A percentile compares a stretch with the other conserved stretches of the same genome.
Evolutionary conservation across 768 basidiomycete species (phyloP).

Genomic region (Termitomyces sp.): DNA sequence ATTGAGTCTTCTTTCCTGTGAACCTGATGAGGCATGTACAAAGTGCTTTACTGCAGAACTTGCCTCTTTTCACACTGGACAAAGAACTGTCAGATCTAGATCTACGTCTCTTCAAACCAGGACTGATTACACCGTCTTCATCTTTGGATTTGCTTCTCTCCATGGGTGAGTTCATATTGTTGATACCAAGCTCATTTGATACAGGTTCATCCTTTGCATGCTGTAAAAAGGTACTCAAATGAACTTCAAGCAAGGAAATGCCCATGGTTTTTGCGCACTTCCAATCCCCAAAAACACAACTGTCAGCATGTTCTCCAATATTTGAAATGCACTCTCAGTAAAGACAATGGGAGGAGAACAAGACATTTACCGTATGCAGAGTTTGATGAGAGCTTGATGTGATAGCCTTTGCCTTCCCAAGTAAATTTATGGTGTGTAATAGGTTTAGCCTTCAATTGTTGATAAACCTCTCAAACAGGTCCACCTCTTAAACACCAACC

Average conservation of each 20-base stretch:
- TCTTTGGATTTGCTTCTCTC: background rate
- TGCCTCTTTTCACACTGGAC: background rate
- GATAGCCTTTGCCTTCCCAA: no score
- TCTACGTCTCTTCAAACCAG: background rate
- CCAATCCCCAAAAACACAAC: background rate
- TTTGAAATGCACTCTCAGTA: no score
- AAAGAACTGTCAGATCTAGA: background rate
- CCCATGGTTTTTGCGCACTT: background rate
- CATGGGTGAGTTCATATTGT: background rate
- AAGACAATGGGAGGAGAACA: no score
- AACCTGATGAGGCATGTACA: background rate
- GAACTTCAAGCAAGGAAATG: background rate
- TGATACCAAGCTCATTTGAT: no score
- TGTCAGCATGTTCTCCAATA: no score
- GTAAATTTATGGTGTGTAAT: no score
- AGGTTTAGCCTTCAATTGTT: no score
- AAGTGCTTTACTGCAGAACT: background rate
- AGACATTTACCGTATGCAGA: no score
- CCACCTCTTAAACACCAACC: no score
- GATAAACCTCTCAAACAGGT: no score
- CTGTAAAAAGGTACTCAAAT: background rate
- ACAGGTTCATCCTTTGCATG: background rate
- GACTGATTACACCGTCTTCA: background rate
- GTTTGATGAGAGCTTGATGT: no score
- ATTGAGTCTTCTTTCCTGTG: background rate